Evolutionary conservation across 1,284 basidiomycete species (phyloP), one percentile per base, ranked within the genome.

Genomic region (Thelephora terrestris): DNA sequence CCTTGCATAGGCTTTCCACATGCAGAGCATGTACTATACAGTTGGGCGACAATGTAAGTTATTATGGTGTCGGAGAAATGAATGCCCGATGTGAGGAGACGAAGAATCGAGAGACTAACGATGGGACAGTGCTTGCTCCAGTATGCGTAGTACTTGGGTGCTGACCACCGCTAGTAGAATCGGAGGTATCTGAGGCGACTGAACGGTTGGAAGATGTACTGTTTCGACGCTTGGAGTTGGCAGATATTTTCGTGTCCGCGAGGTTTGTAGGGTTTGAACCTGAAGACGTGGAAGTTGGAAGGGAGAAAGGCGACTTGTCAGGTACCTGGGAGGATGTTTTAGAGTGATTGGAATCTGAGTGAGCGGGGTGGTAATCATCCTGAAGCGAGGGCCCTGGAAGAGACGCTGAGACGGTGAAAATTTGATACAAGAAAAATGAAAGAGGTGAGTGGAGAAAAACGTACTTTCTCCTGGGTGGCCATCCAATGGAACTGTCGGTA

Each of bases 1-100:
- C 94, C 94, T 50, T 90, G 85, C 85, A 93, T 85, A 38, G 78
- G 65, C 59, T 81, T 79, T 32, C 79, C 81, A 59, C 85, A 88
- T 16, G 85, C 78, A 18, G 80, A 77, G 61, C 85, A 88, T 64
- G 73, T 71, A 55, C 84, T 86, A 50, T 27, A 46, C 43, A 47
- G 46, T 47, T 21, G 52, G 38, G 55, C 40, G 54, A 52, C 49
- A 52, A 58, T 56, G 52, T 45, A 43, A 14, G 42, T 24, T 45
- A 43, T 52, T 43, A 52, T 50, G 45, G 38, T 17, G 42, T 49
- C 47, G 37, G 21, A 47, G 52, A 47, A 49, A 47, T 45, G 47
- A 57, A 44, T 61, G 57, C 57, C 57, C 53, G 56, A 51, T 27
- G 54, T 50, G 59, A 60, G 55, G 56, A 47, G 36, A 46, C 40